A percentile compares a stretch with the other conserved stretches of the same genome.
Evolutionary conservation across 2,329 filamentous ascomycete species (phyloP).

Genomic region (Diaporthe sp.): DNA sequence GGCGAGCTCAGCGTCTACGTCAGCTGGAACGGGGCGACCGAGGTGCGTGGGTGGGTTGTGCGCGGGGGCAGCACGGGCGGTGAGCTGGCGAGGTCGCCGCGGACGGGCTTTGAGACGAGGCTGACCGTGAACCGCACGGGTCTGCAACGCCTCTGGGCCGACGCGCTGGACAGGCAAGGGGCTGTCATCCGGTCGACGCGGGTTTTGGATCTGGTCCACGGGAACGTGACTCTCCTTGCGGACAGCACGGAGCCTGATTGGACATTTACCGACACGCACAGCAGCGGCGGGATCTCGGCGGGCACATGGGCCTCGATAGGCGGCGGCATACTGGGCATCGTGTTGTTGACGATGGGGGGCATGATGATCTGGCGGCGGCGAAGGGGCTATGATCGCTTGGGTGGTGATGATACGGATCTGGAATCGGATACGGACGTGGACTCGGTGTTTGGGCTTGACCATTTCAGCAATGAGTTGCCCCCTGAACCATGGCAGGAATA

Average conservation of each 20-base stretch:
- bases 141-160: constrained; percentile 36
- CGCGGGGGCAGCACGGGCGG: constrained; percentile 3
- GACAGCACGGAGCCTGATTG: constrained; percentile 27
- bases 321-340: constrained; percentile 8
- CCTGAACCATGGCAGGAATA: constrained; percentile 39
- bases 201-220: constrained; percentile 43
- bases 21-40: constrained; percentile 53
- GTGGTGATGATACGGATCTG: constrained; percentile 33
- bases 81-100: constrained; percentile 28
- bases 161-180: constrained; percentile 38
- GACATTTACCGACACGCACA: neutral
- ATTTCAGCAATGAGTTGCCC: constrained; percentile 18
- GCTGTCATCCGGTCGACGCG: constrained; percentile 46
- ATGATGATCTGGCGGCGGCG: constrained; percentile 11
- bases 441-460: constrained; percentile 21
- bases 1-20: constrained; percentile 44
- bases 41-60: constrained; percentile 45
- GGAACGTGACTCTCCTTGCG: constrained; percentile 20
- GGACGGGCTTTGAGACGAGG: constrained; percentile 41
- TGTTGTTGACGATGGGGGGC: constrained; percentile 13
- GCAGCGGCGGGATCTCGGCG: neutral
- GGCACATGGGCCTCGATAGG: constrained; percentile 1
- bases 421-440: constrained; percentile 36
- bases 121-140: constrained; percentile 21
- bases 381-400: constrained; percentile 28